A percentile compares a stretch with the other conserved stretches of the same genome.
Evolutionary conservation across 2,329 filamentous ascomycete genomes (phyloP).

Genomic region (Falciphora oryzae): DNA sequence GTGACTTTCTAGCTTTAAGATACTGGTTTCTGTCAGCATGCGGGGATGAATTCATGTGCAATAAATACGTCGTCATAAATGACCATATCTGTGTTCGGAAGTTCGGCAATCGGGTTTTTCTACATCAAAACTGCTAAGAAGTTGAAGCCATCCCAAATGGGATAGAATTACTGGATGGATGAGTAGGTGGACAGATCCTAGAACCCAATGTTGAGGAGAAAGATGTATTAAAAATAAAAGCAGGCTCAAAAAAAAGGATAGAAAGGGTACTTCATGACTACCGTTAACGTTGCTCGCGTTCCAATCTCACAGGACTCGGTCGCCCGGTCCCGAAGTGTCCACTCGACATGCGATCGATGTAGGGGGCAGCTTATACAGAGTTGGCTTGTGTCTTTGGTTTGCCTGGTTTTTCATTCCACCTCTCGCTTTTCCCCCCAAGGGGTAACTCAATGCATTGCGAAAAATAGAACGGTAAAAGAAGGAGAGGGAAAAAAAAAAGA

Average conservation of each 20-base stretch:
- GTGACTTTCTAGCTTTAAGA: neutral
- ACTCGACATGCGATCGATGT: neutral
- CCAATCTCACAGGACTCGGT: slow-evolving; percentile 5
- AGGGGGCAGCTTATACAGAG: neutral
- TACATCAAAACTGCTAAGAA: too few species aligned
- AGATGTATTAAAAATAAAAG: neutral
- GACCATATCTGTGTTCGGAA: too few species aligned
- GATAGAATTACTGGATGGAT: neutral
- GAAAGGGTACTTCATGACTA: neutral
- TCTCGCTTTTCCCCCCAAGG: neutral
- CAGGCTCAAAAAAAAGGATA: neutral
- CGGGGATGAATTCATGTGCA: too few species aligned
- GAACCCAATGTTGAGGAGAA: neutral
- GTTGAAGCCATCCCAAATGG: slow-evolving; percentile 2
- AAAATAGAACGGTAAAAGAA: neutral
- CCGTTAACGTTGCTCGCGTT: neutral
- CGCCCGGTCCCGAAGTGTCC: slow-evolving; percentile 2
- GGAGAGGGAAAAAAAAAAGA: neutral
- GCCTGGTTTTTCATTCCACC: neutral
- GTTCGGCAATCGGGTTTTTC: too few species aligned
- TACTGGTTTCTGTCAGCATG: too few species aligned
- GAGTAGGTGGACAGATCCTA: neutral
- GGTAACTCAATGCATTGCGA: neutral
- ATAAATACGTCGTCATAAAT: too few species aligned
- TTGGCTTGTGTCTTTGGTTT: neutral